Base-by-base conservation (phyloP, 306 rosid genomes). In the Casuarina equisetifolia region DNA sequence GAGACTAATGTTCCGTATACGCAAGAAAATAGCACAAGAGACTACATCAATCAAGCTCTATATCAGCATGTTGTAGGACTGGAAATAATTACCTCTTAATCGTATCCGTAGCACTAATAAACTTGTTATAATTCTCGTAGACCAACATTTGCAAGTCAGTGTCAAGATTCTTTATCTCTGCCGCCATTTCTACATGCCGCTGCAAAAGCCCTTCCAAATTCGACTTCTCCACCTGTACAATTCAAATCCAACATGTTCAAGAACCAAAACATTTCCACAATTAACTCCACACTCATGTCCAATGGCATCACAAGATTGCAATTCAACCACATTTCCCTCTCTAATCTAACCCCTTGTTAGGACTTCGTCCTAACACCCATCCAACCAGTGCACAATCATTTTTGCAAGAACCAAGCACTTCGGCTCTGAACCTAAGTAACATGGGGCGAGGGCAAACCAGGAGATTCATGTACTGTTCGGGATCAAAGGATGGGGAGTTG, bases 131-230 rank as follows among this genome's bases (percentile, higher is more conserved):
- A 80, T 95, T 89, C 86, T 95, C 98, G 67, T 91, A 95, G 3
- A 95, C 97, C 20, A 95, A 73, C 97, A 92, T 95, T 85, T 95
- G 98, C 79, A 95, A 80, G 80, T 92, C 98, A 11, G 97, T 95
- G 77, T 95, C 98, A 2, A 95, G 97, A 88, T 95, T 95, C 96
- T 95, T 95, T n/a, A 92, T 92, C 82, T 95, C 98, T 19, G 98
- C 97, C 2, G 98, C 97, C 92, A 92, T 84, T 74, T 88, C 90
- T 54, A 92, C 93, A 70, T 95, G 97, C 54, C 84, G 85, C 72
- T 91, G 93, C 54, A 95, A 90, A 46, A 95, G 85, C 25, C 93
- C 93, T 87, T 91, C 98, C 87, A 95, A 83, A 84, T 84, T 95
- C 45, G 95, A 83, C 82, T 86, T 88, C 55, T 84, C 74, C 0